Conservation (phyloP, 2,329 filamentous ascomycete species). For the Lasiodiplodia citricola region DNA sequence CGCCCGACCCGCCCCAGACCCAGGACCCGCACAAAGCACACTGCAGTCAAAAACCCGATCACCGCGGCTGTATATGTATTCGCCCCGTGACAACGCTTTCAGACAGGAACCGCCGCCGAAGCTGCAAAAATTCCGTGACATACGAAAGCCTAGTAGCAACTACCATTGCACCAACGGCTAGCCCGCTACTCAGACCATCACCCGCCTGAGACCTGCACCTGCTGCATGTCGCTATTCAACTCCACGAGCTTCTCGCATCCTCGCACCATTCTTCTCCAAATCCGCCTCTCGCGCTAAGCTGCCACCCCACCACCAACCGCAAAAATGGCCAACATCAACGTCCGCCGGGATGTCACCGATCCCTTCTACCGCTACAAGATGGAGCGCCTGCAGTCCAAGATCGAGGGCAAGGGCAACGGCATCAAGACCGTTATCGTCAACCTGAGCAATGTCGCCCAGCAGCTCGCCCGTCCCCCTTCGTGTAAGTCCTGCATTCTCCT, state of each 20-base stretch:
- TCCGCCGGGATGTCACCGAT: constrained; percentile 94
- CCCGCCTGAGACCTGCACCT: constrained; percentile 42
- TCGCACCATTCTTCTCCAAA: constrained; percentile 34
- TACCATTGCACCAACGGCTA: constrained; percentile 93
- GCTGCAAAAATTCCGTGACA: constrained; percentile 97
- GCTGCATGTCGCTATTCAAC: constrained; percentile 66
- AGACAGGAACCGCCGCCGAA: constrained; percentile 91
- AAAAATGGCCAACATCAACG: constrained; percentile 97
- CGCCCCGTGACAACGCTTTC: constrained; percentile 93
- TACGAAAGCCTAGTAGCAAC: constrained; percentile 90
- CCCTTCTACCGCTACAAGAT: constrained; percentile 99
- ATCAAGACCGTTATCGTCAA: constrained; percentile 99
- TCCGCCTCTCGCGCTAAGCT: constrained; percentile 35
- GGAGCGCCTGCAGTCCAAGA: constrained; percentile 98
- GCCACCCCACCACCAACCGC: constrained; percentile 45
- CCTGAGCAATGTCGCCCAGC: constrained; percentile 88
- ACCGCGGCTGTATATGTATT: constrained; percentile 90
- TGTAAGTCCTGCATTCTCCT: constrained; percentile 49
- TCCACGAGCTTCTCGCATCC: constrained; percentile 41
- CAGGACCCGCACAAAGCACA: constrained; percentile 23
- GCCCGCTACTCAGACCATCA: constrained; percentile 51
- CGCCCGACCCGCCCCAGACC: constrained; percentile 18
- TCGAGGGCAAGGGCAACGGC: constrained; percentile 99
- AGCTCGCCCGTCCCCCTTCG: constrained; percentile 86
- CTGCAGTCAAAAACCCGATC: constrained; percentile 22